Evolutionary conservation across 768 basidiomycete genomes (phyloP), one percentile per base, ranked within the genome.

Genomic region (Tricholoma sp.): DNA sequence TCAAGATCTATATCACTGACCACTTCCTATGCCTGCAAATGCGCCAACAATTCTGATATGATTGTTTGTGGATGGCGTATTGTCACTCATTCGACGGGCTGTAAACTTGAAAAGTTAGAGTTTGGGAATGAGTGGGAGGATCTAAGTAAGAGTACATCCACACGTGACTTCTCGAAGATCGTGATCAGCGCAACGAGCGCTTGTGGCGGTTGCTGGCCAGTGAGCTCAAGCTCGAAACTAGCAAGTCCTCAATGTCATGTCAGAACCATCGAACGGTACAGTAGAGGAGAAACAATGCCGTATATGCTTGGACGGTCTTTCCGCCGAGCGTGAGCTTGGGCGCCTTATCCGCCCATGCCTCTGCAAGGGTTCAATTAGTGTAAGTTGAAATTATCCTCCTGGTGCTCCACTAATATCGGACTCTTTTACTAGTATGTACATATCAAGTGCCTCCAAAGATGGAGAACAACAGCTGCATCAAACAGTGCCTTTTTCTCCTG

Each of bases 341-440:
- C 81, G 85, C 53, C 80, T 94, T 61, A 91, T 95, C 61, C 83
- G 86, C 31, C 93, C 93, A 5, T 91, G 89, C 68, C 74, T 86
- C 2, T 90, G 89, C 69, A 84, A 81, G 58, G 92, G 92, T 42
- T 86, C 86, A 18, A 89, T 93, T 57, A 87, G 85, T 57, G 78
- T 79, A 64, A 61, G 76, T 45, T 36, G 52, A 41, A 41, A 45
- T 48, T 52, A 45, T 56, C 54, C 13, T 18, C 13, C 6, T 28
- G 17, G 8, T 17, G 29, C 47, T 17, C n/a, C n/a, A 15, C 33
- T 67, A 42, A 69, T 61, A 54, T 59, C 60, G 53, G 24, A 45
- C 52, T 31, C 45, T 32, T 45, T 17, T 54, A 51, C 32, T 63
- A 91, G 89, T 83, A 84, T 67, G 90, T 92, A 33, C 91, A 93